Base-by-base conservation (phyloP, 2,329 filamentous ascomycete genomes). In the Venturiaceae sp. region DNA sequence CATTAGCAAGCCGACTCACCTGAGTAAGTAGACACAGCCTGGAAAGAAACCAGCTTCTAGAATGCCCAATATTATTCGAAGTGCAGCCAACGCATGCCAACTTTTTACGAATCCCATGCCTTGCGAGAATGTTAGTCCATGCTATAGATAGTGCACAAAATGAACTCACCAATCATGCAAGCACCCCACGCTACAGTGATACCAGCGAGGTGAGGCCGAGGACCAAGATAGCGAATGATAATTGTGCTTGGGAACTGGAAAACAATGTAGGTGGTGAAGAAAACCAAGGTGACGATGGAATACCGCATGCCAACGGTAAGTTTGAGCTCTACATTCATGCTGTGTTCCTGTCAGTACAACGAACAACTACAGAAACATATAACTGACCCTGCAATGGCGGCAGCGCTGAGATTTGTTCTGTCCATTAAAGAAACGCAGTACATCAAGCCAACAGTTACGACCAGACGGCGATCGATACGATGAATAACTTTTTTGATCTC, bases 381-480 rank as follows among this genome's bases (percentile, higher is more conserved):
- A 21, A 36, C 68, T 58, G 66, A 80, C 77, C 80, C 88, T 21
- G 89, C 88, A 68, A 92, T 86, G 50, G 82, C 82, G 41, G 87
- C 88, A 23, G 82, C 77, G n/a, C 82, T 82, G 68, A 92, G 73
- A 70, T 92, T 92, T 1, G 86, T 90, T 33, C 89, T 78, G 67
- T 94, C 89, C 83, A 92, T 88, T 60, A 92, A 74, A 63, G 82
- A 86, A 64, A 89, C 78, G 68, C 86, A 89, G 71, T 92, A 92
- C 73, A 90, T 80, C 63, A 80, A 39, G 8, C 76, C 76, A 1
- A 77, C 69, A 0, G 74, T 77, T 21, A 74, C 64, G 19, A 78
- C 75, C n/a, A 79, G 68, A 32, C 76, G 73, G 34, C 69, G 74
- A 70, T 95, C 90, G 64, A 94, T 77, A 13, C 83, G 82, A 58